Base-by-base conservation (phyloP, 2,329 filamentous ascomycete genomes). In the Paecilomyces niveus region DNA sequence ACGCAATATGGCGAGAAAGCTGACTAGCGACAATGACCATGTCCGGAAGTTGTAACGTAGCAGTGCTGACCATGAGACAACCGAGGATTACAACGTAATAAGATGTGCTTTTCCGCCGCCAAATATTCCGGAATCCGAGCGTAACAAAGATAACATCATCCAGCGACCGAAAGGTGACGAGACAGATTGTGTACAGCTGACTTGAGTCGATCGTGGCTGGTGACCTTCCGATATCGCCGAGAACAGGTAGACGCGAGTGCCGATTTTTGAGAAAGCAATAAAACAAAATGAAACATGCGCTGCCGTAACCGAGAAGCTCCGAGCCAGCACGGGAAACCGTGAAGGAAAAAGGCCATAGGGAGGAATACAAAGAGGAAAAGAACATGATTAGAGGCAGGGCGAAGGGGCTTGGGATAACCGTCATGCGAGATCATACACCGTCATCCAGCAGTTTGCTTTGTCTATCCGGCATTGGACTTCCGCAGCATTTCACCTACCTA, bases 61-160 rank as follows among this genome's bases (percentile, higher is more conserved):
- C 58, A 73, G 69, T 75, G 73, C 70, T 76, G 74, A 72, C 64
- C 72, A 75, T 70, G 68, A 74, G 71, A 76, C 63, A 75, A 72
- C 73, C 68, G 70, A 68, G 69, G 72, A 76, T 75, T 77, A 77
- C 74, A 76, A 74, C 72, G 74, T 72, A 70, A 65, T 65, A 67
- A 64, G 64, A 65, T 62, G 57, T 71, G 68, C 35, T 68, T 71
- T 68, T 72, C 70, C 74, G 73, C 71, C 72, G 74, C 74, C 72
- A 75, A 65, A 70, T 66, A 67, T 71, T 67, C 70, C 70, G 69
- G 65, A 69, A 63, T 68, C 69, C 65, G 71, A 69, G 70, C 67
- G 72, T 63, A 61, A 67, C 67, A 67, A 71, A 67, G 68, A 70
- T 65, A 72, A 72, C 65, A 74, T 68, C 68, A 70, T 72, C 63